Conservation (phyloP, 345 rosid genomes). For the Lepidium africanum region DNA sequence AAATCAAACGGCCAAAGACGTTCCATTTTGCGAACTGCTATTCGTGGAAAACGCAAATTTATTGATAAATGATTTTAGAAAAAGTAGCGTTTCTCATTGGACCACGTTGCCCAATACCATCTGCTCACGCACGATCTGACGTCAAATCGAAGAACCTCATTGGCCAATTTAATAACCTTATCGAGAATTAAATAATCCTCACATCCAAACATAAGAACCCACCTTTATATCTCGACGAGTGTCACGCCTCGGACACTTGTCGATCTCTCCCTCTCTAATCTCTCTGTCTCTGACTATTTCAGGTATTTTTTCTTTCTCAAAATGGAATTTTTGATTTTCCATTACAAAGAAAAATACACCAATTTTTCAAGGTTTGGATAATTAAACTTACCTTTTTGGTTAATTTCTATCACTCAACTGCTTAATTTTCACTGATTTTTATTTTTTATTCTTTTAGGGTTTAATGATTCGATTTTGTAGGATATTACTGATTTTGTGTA, state of each 20-base stretch:
- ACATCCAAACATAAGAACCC: slow-evolving; percentile 20
- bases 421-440: not conserved
- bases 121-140: slow-evolving; percentile 27
- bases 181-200: slow-evolving; percentile 7
- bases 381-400: not conserved
- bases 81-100: slow-evolving; percentile 31
- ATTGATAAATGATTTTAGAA: slow-evolving; percentile 32
- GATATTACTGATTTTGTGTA: slow-evolving; percentile 5
- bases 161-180: not conserved
- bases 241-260: slow-evolving; percentile 73
- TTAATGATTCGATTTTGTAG: not conserved
- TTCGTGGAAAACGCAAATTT: slow-evolving; percentile 22
- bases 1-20: slow-evolving; percentile 28
- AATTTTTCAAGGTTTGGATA: slow-evolving; percentile 18
- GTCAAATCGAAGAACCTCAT: not conserved
- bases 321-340: slow-evolving; percentile 5
- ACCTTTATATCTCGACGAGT: slow-evolving; percentile 68
- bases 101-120: slow-evolving; percentile 42
- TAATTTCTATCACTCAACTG: slow-evolving; percentile 18
- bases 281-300: slow-evolving; percentile 8
- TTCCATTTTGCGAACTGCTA: slow-evolving; percentile 34
- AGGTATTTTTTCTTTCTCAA: slow-evolving; percentile 17
- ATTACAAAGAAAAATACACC: not conserved
- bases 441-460: not conserved
- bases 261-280: slow-evolving; percentile 30